Base-by-base conservation (phyloP, 176 grass and related monocot genomes). In the Rhynchospora breviuscula region DNA sequence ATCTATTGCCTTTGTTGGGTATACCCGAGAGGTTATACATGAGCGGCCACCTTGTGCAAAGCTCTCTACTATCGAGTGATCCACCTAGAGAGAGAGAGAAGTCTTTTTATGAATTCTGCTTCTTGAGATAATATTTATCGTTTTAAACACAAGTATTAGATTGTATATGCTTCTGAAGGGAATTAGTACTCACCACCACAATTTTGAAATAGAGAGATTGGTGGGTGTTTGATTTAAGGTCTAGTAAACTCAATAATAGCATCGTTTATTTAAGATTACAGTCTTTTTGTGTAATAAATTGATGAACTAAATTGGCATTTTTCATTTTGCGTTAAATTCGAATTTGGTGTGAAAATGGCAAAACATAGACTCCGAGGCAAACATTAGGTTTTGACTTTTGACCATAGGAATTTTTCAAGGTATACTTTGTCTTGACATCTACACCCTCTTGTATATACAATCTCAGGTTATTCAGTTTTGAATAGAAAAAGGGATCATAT, bases 1-100 rank as follows among this genome's bases (percentile, higher is more conserved):
- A 58, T 98, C 91, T 54, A 98, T 93, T 35, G 92, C 92, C 84
- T 91, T 88, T 0, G 95, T 95, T 1, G 95, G 95, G 80, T 98
- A 98, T 17, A 95, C 92, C 0, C 95, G 91, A 11, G 95, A 98
- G 2, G 95, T 98, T 4, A 87, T 94, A 0, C 88, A 91, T 0
- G 91, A 56, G 45, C 95, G 92, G 0, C 95, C 95, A 0, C 83
- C 84, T 88, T 91, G 89, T 8, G 86, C 95, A 77, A 98, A 98
- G 76, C 92, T 92, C 67, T 98, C 95, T 0, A 98, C 86, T 11
- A 98, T 98, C 23, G 95, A 98, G 80, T 98, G 95, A 81, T 98
- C 95, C 58, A 98, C 89, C 89, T 90, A 79, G 43, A 29, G 57
- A 67, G 19, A 54, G 12, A 57, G 22, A 70, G 17, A 12, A 26